Evolutionary conservation across 2,329 filamentous ascomycete species (phyloP), one percentile per base, ranked within the genome.

Genomic region (Pyrenochaeta sp.): DNA sequence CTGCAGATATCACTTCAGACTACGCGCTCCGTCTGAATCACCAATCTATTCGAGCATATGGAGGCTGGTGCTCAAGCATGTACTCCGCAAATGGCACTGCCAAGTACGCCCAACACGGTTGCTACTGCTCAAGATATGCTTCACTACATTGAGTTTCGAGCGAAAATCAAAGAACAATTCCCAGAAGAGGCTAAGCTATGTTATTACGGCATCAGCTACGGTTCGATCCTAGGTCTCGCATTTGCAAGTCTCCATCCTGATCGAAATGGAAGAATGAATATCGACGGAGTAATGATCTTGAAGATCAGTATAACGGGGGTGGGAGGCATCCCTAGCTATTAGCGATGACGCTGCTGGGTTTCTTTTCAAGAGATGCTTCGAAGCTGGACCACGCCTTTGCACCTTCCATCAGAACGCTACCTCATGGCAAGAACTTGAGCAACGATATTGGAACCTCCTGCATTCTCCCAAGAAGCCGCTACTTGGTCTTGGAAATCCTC

Each of bases 291-390:
- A 9, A 62, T 78, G 0, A 81, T 45, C 64, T 72, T 3, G 71
- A 76, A 28, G 84, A 87, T 62, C 80, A 83, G 40, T 84, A 85
- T 50, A 70, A 67, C 24, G 79, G 78, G 1, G 42, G 45, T 69
- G 59, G 61, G 50, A 58, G 13, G 46, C 44, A 28, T 78, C 81
- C 50, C 66, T 86, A 6, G 76, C 76, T n/a, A 83, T 88, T 64
- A 81, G 83, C 13, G 86, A 89, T 68, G 78, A 81, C 50, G 81
- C 84, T 5, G 80, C 87, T 64, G 72, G 79, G 1, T 80, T 76
- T 19, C 88, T 89, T 56, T 86, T 84, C 64, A 73, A 77, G 19
- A 80, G 81, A 40, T 90, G 87, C 66, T 80, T 83, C 65, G 73
- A 78, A 42, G 85, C 82, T 19, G 83, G 84, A 4, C 51, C 59